Conservation (phyloP, 1,284 basidiomycete species). For the Ganoderma leucocontextum region DNA sequence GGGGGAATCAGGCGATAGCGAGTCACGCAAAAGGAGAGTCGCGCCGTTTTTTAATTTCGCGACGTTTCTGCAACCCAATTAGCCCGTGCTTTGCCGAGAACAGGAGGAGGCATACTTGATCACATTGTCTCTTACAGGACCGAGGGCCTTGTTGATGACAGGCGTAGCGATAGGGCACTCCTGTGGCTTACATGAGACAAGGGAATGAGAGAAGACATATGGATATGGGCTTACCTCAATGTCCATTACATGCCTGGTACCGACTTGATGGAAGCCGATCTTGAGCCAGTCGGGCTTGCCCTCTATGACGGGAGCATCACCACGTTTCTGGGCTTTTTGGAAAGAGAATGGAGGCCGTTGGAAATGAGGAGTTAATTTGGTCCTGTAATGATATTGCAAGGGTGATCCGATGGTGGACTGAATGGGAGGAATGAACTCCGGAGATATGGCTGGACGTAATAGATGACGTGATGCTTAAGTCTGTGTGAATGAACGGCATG, state of each 20-base stretch:
- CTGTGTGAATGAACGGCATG: background rate
- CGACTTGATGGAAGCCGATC: conserved; percentile 92
- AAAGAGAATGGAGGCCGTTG: conserved; percentile 76
- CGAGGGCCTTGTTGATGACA: conserved; percentile 79
- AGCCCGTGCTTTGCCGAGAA: conserved; percentile 7
- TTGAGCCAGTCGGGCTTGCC: conserved; percentile 70
- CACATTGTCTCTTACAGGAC: conserved; percentile 71
- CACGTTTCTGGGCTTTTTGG: conserved; percentile 43
- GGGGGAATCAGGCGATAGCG: conserved; percentile 52
- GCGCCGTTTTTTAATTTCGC: conserved; percentile 88
- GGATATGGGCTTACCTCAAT: conserved; percentile 77
- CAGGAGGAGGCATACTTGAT: conserved; percentile 59
- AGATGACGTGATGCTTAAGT: background rate
- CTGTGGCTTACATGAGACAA: conserved; percentile 45
- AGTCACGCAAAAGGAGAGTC: conserved; percentile 92
- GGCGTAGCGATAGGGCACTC: conserved; percentile 95
- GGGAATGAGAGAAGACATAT: background rate
- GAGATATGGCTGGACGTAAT: conserved; percentile 57
- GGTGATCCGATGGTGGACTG: conserved; percentile 87
- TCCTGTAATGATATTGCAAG: conserved; percentile 91
- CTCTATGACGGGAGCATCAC: conserved; percentile 36
- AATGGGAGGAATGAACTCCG: conserved; percentile 69
- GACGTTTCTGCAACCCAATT: conserved; percentile 67
- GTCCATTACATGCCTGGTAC: conserved; percentile 83
- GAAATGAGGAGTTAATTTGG: conserved; percentile 98